Percentiles rank a stretch among this genome's conserved stretches.
phyloP scores from a whole-genome alignment of 2,329 filamentous ascomycete genomes.

The Penicillium sp. region DNA sequence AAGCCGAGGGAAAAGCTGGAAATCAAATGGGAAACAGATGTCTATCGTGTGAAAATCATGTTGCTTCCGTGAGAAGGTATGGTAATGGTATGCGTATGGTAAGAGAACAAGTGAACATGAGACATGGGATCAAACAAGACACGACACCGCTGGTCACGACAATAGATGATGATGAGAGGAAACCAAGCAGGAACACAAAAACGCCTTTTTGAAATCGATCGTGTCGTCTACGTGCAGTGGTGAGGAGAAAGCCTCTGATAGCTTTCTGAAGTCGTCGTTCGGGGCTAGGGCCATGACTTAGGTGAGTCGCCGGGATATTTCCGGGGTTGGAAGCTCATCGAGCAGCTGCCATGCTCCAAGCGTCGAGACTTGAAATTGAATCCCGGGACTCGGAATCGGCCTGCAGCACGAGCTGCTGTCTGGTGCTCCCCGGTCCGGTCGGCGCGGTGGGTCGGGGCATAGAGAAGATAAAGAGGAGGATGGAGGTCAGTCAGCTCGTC shows the following conservation, averaged over 20 bases:
- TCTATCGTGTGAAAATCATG: slow-evolving; percentile 30
- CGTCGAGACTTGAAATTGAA: neutral
- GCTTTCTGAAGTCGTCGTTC: neutral
- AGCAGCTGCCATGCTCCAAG: neutral
- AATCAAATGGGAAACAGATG: slow-evolving; percentile 1
- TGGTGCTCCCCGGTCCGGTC: neutral
- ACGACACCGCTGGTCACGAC: slow-evolving; percentile 3
- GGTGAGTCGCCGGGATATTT: neutral
- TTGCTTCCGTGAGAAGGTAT: slow-evolving; percentile 14
- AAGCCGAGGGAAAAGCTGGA: neutral
- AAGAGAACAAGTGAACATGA: slow-evolving; percentile 4
- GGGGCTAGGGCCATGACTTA: neutral
- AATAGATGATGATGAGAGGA: slow-evolving; percentile 9
- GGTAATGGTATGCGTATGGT: slow-evolving; percentile 9
- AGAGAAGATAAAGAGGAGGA: neutral
- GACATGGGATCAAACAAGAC: neutral
- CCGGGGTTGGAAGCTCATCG: neutral
- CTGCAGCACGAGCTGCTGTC: neutral
- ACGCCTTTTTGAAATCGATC: slow-evolving; percentile 1
- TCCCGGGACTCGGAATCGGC: neutral
- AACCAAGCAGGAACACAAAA: neutral
- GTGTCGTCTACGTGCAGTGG: neutral
- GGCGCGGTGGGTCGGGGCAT: neutral
- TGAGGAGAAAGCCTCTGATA: neutral
- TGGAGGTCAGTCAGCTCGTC: slow-evolving; percentile 15